Evolutionary conservation across 2,329 filamentous ascomycete species (phyloP).

Genomic region (Dothideomycetidae sp.): DNA sequence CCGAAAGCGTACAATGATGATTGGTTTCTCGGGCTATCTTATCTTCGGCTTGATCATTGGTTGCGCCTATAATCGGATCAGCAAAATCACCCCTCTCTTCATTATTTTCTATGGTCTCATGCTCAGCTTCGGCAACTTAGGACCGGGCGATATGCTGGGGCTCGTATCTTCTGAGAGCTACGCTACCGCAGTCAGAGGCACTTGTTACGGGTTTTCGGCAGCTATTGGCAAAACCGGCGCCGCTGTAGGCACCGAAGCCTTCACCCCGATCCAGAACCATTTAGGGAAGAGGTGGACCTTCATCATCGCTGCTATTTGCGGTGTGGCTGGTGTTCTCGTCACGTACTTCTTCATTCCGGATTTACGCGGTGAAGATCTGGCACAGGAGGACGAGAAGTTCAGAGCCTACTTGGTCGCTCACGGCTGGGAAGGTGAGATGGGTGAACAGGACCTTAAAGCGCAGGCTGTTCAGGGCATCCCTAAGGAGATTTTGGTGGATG

Average conservation of each 20-base stretch:
- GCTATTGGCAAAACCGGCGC: constrained; percentile 39
- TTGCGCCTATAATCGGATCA: constrained; percentile 34
- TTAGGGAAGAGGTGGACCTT: constrained; percentile 38
- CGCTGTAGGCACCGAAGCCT: constrained; percentile 35
- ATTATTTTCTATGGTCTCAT: constrained; percentile 41
- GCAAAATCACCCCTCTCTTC: constrained; percentile 34
- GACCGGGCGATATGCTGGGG: constrained; percentile 38
- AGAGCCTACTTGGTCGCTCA: constrained; percentile 30
- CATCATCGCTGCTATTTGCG: constrained; percentile 38
- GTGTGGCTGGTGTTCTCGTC: constrained; percentile 33
- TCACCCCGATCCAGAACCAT: constrained; percentile 30
- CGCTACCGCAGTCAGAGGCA: constrained; percentile 38
- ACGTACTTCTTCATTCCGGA: constrained; percentile 36
- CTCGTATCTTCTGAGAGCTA: constrained; percentile 38
- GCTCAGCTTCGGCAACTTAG: constrained; percentile 36
- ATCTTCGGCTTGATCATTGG: constrained; percentile 41
- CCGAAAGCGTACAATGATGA: constrained; percentile 37
- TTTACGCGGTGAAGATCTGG: constrained; percentile 32
- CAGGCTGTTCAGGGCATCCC: constrained; percentile 17
- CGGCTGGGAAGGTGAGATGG: constrained; percentile 36
- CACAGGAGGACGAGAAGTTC: constrained; percentile 31
- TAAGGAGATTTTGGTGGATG: not conserved
- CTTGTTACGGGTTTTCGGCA: constrained; percentile 37
- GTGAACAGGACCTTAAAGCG: constrained; percentile 26
- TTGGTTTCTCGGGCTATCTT: constrained; percentile 35